phyloP scores from a whole-genome alignment of 23 red algal genomes.

The Gracilariopsis chorda region DNA sequence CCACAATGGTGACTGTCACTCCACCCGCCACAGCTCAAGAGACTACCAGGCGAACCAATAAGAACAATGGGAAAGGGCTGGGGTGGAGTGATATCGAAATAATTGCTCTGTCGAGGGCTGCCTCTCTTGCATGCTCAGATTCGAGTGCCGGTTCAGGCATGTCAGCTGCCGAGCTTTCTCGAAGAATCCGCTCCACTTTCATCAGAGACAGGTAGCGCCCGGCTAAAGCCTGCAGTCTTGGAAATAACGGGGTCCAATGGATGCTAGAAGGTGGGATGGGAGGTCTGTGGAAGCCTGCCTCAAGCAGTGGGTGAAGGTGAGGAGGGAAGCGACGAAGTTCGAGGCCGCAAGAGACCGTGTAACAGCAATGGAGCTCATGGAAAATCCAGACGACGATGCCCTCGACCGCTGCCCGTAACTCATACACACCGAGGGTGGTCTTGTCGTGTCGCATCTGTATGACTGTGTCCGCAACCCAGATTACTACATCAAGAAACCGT shows the following conservation, averaged over 20 bases:
- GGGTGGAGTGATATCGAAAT: not conserved
- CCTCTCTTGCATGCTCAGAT: not conserved
- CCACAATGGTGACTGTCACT: no score
- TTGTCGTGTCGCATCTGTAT: not conserved
- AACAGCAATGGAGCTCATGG: not conserved
- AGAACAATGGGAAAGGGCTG: not conserved
- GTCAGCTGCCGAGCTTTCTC: not conserved
- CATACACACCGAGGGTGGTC: not conserved
- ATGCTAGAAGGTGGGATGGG: slow-evolving; percentile 9
- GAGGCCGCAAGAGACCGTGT: not conserved
- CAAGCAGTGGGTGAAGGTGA: not conserved
- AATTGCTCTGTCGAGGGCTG: not conserved
- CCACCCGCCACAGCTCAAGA: no score
- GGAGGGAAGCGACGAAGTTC: not conserved
- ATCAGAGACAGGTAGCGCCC: not conserved
- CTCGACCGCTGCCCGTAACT: not conserved
- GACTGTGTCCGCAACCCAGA: not conserved
- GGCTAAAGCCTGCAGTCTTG: not conserved
- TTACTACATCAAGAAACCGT: not conserved
- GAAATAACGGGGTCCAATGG: not conserved
- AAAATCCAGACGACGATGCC: not conserved
- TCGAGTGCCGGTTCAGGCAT: not conserved
- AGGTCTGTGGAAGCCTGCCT: not conserved
- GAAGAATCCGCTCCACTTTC: not conserved
- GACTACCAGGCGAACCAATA: no score